These are phyloP conservation scores for Cystobasidium slooffiae DNA, from an alignment of 1,284 basidiomycete genomes.

Conservation along the genomic window DNA sequence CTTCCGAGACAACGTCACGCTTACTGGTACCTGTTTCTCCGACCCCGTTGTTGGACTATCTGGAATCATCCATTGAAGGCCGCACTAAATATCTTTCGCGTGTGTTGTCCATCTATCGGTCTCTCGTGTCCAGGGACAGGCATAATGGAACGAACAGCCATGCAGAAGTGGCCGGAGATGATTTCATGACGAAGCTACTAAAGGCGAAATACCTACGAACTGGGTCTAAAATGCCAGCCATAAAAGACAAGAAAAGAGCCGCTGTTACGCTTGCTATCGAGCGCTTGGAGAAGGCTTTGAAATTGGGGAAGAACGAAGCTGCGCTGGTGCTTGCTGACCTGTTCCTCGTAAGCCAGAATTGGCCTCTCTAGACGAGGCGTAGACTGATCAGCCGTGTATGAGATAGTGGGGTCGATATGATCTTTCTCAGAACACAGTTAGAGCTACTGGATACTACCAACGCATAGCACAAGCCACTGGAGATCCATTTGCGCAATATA, in stretches of 20 bases:
- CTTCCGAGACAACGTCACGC: conserved; percentile 2
- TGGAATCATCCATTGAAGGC: conserved; percentile 22
- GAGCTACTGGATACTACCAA: conserved; percentile 57
- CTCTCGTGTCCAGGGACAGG: neutral
- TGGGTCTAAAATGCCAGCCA: neutral
- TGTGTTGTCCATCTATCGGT: conserved; percentile 11
- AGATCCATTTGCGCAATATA: conserved; percentile 79
- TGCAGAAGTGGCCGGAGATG: neutral
- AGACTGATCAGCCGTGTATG: conserved; percentile 36
- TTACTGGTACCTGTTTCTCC: conserved; percentile 37
- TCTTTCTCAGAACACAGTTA: conserved; percentile 64
- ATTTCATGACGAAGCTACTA: conserved; percentile 30
- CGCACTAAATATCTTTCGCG: conserved; percentile 12
- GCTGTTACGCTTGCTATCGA: conserved; percentile 63
- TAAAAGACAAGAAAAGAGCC: conserved; percentile 38
- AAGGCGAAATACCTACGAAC: conserved; percentile 36
- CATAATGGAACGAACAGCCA: neutral
- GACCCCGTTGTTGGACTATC: conserved; percentile 42
- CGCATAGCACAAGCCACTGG: conserved; percentile 70
- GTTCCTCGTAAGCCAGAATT: conserved; percentile 64
- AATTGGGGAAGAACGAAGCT: conserved; percentile 76
- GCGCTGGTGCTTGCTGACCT: conserved; percentile 72
- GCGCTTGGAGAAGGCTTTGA: conserved; percentile 75
- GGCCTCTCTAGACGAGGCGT: neutral
- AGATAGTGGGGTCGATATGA: conserved; percentile 45